phyloP scores from a whole-genome alignment of 805 yeast genomes.

The Torulaspora maleeae region DNA sequence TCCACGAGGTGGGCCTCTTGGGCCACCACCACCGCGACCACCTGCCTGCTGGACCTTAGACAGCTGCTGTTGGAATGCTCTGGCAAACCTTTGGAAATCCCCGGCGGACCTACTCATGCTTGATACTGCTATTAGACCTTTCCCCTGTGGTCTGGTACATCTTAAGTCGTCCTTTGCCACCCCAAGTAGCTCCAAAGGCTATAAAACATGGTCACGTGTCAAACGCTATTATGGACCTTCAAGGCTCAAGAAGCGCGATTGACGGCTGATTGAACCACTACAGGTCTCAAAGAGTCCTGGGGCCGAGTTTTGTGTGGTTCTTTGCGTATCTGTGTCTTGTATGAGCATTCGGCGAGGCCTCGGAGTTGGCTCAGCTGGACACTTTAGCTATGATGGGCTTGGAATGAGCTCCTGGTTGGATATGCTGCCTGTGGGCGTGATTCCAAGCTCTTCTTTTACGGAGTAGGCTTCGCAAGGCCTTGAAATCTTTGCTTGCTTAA shows the following conservation, averaged over 20 bases:
- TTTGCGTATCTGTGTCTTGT: no score
- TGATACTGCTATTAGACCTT: background rate
- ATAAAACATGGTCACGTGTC: constrained; percentile 1
- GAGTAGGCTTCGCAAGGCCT: no score
- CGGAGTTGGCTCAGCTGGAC: no score
- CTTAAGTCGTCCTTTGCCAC: constrained; percentile 5
- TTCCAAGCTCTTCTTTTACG: no score
- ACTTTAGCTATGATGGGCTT: no score
- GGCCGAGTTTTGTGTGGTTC: no score
- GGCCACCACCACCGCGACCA: constrained; percentile 32
- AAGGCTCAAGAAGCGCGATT: background rate
- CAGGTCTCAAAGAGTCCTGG: background rate
- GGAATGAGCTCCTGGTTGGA: no score
- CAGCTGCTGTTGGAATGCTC: constrained; percentile 45
- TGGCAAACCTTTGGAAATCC: constrained; percentile 51
- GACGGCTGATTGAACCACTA: background rate
- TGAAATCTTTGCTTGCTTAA: background rate
- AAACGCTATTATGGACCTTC: background rate
- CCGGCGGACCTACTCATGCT: constrained; percentile 31
- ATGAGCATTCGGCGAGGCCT: no score
- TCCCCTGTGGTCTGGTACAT: background rate
- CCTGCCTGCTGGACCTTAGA: constrained; percentile 40
- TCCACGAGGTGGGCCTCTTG: constrained; percentile 42
- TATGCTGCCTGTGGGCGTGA: no score
- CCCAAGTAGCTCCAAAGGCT: background rate